Percentiles rank a stretch among this genome's conserved stretches.
These are phyloP conservation scores for Phytophthora podocarpi DNA, from an alignment of 352 stramenopile genomes.

Conservation along the genomic window DNA sequence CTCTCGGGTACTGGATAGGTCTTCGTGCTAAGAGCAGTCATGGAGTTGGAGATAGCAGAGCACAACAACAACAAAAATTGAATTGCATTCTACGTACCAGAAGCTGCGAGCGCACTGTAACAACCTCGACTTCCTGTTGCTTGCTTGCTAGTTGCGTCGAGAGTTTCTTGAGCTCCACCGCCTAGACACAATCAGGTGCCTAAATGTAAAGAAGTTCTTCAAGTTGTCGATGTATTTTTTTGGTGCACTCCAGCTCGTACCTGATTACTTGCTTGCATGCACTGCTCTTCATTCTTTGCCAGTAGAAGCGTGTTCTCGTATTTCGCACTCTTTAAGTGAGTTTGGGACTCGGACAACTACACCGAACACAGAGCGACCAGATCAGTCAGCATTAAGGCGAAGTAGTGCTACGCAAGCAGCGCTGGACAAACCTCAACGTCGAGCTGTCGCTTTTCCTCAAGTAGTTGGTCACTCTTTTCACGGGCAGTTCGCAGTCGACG, in stretches of 20 bases:
- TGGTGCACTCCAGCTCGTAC: slow-evolving; percentile 7
- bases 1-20: slow-evolving; percentile 28
- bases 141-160: slow-evolving; percentile 17
- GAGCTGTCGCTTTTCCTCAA: slow-evolving; percentile 23
- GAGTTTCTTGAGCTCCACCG: slow-evolving; percentile 25
- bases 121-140: slow-evolving; percentile 38
- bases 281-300: slow-evolving; percentile 21
- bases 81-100: slow-evolving; percentile 34
- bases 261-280: slow-evolving; percentile 20
- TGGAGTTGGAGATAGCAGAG: neutral
- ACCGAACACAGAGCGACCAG: neutral
- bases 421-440: slow-evolving; percentile 16
- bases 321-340: slow-evolving; percentile 18
- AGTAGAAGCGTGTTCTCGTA: slow-evolving; percentile 23
- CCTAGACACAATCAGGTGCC: slow-evolving; percentile 4
- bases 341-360: slow-evolving; percentile 18
- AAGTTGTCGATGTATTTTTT: no score
- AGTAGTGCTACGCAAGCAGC: neutral
- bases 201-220: neutral
- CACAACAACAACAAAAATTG: neutral
- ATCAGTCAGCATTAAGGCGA: neutral
- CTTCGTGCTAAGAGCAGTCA: slow-evolving; percentile 19
- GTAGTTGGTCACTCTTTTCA: slow-evolving; percentile 10
- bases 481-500: slow-evolving; percentile 3
- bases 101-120: slow-evolving; percentile 12